Evolutionary conservation across 495 filamentous ascomycete genomes (phyloP), one percentile per base, ranked within the genome.

Genomic region (Thermothielavioides terrestris): DNA sequence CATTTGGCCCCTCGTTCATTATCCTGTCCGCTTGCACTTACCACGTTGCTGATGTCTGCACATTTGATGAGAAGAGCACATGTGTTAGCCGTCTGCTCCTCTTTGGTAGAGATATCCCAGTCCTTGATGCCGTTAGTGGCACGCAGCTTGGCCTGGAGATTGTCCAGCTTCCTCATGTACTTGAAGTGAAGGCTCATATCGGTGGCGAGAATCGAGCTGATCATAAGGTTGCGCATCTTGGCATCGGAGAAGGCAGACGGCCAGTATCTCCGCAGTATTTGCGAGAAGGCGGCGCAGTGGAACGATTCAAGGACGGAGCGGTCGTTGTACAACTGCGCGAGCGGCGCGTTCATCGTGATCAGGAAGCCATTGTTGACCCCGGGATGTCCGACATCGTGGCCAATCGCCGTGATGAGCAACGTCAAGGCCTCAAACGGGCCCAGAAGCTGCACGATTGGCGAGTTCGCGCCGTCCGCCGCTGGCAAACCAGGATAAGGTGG

Each of bases 311-410:
- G 77, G 20, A 98, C 92, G 14, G 92, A 98, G 53, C 85, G 85
- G 64, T 98, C 92, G 64, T 97, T 98, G 68, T 98, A 98, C 12
- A 97, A 73, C 62, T 97, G 92, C n/a, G 92, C 92, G 15, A 98
- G 74, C 11, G 92, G 94, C 32, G 92, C 86, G 61, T 96, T 95
- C 18, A 95, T 79, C 42, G 86, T 88, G 21, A 95, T 82, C 8
- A 98, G 71, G 62, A 98, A 98, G 12, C 89, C 88, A 64, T 98
- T 98, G 70, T 97, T 98, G 49, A 98, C 94, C 30, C 92, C 92
- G 14, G 92, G 92, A 66, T 98, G 92, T 27, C 94, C 92, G 32
- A 96, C 92, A 60, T 98, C 92, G 56, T 98, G 92, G 34, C 92
- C 92, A 63, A 98, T 94, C 6, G 92, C 92, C 11, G 90, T 89